These are phyloP conservation scores for Epichloe festucae DNA, from an alignment of 2,329 filamentous ascomycete species.

Conservation along the genomic window DNA sequence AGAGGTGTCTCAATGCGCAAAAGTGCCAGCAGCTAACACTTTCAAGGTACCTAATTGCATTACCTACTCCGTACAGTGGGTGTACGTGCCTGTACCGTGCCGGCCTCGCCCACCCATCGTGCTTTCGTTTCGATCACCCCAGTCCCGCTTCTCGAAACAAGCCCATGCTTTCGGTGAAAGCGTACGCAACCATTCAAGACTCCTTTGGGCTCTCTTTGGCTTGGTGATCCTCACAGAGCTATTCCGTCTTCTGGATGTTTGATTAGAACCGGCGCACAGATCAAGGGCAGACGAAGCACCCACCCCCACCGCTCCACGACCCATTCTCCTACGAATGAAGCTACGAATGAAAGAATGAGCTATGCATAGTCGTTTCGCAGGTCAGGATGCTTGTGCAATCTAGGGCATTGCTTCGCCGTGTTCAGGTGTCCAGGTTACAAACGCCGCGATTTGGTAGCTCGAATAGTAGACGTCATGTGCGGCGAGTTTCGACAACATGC, in stretches of 20 bases:
- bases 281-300: not conserved
- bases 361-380: not conserved
- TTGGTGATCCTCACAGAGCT: not conserved
- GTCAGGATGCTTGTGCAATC: conserved; percentile 3
- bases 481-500: conserved; percentile 1
- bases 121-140: not conserved
- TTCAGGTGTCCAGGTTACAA: not conserved
- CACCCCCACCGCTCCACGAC: not conserved
- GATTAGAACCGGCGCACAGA: not conserved
- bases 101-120: too few relatives aligned
- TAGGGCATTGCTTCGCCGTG: not conserved
- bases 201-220: not conserved
- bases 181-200: not conserved
- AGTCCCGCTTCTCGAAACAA: not conserved
- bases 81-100: too few relatives aligned
- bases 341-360: not conserved
- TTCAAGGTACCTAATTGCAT: too few relatives aligned
- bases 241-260: not conserved
- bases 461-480: not conserved
- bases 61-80: too few relatives aligned
- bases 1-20: not conserved
- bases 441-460: not conserved
- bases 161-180: not conserved
- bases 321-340: not conserved
- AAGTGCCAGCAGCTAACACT: too few relatives aligned